These are phyloP conservation scores for Coemansia sp. DNA, from an alignment of 192 early-diverging fungal species.

Conservation along the genomic window DNA sequence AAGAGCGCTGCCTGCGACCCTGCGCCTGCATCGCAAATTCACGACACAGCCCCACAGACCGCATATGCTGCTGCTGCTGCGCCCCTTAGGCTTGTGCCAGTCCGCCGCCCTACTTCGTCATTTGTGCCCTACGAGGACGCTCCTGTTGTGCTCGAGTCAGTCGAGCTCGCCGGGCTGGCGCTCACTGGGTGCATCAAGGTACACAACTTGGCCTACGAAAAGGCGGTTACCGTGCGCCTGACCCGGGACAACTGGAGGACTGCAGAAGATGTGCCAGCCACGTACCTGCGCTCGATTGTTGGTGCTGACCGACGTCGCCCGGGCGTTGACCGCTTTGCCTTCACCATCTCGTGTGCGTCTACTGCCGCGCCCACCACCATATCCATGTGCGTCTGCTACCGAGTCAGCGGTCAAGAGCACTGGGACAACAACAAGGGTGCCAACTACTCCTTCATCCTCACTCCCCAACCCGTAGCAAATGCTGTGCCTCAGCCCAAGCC, in stretches of 20 bases:
- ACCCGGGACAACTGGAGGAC: conserved; percentile 80
- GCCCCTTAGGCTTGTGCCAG: conserved; percentile 9
- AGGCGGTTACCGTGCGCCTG: conserved; percentile 72
- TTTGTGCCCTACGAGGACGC: conserved; percentile 42
- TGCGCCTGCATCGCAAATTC: background rate
- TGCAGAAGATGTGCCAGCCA: conserved; percentile 65
- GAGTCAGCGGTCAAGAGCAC: conserved; percentile 68
- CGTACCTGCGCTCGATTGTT: conserved; percentile 61
- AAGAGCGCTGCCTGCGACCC: conserved; percentile 46
- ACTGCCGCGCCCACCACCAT: conserved; percentile 32
- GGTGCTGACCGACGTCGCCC: conserved; percentile 34
- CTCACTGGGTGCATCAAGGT: conserved; percentile 73
- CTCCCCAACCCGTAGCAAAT: background rate
- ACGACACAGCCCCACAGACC: background rate
- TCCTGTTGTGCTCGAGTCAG: conserved; percentile 62
- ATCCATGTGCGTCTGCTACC: conserved; percentile 68
- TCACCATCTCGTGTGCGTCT: conserved; percentile 51
- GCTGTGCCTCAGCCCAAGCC: background rate
- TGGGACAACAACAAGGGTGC: conserved; percentile 94
- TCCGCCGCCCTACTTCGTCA: conserved; percentile 41
- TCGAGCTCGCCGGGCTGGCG: conserved; percentile 45
- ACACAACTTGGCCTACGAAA: conserved; percentile 85
- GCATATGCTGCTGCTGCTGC: background rate
- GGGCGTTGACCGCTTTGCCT: conserved; percentile 72
- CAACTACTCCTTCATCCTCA: conserved; percentile 72